Evolutionary conservation across 1,284 basidiomycete genomes (phyloP).

Genomic region (Tranzscheliella williamsii): DNA sequence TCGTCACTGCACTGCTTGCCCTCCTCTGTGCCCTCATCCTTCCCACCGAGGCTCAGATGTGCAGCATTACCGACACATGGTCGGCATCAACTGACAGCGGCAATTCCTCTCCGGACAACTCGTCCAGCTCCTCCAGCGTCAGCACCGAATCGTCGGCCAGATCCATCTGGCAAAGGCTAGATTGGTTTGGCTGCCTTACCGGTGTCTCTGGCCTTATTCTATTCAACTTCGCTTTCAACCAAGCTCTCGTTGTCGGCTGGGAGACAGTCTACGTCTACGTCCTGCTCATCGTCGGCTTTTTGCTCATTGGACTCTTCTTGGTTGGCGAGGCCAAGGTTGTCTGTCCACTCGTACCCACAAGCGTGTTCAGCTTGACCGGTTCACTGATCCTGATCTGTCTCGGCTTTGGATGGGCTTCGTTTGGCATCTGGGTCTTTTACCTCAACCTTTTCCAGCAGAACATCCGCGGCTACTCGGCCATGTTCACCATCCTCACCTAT

Average conservation of each 20-base stretch:
- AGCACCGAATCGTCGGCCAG: not conserved
- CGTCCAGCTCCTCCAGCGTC: not conserved
- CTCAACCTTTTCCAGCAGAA: slow-evolving; percentile 10
- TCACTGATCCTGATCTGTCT: slow-evolving; percentile 25
- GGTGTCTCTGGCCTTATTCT: slow-evolving; percentile 41
- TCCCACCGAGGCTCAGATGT: slow-evolving; percentile 32
- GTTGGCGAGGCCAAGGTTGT: slow-evolving; percentile 14
- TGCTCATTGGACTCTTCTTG: slow-evolving; percentile 31
- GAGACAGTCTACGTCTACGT: slow-evolving; percentile 33
- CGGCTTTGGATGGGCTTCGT: slow-evolving; percentile 37
- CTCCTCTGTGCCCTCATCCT: slow-evolving; percentile 14
- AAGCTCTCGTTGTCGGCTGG: slow-evolving; percentile 50
- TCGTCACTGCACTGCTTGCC: slow-evolving; percentile 18
- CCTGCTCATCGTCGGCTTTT: slow-evolving; percentile 41
- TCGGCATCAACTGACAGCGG: slow-evolving; percentile 1
- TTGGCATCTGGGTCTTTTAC: slow-evolving; percentile 45
- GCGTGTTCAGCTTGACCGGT: slow-evolving; percentile 23
- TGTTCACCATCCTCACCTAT: slow-evolving; percentile 17
- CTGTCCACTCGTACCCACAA: slow-evolving; percentile 39
- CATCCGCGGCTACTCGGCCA: slow-evolving; percentile 12
- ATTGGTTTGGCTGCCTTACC: slow-evolving; percentile 35
- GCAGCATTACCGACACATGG: slow-evolving; percentile 16
- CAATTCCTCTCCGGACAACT: not conserved
- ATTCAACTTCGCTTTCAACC: slow-evolving; percentile 49
- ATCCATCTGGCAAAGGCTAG: slow-evolving; percentile 21